Conservation (phyloP, 257 asterid genomes). For the Coffea canephora region DNA sequence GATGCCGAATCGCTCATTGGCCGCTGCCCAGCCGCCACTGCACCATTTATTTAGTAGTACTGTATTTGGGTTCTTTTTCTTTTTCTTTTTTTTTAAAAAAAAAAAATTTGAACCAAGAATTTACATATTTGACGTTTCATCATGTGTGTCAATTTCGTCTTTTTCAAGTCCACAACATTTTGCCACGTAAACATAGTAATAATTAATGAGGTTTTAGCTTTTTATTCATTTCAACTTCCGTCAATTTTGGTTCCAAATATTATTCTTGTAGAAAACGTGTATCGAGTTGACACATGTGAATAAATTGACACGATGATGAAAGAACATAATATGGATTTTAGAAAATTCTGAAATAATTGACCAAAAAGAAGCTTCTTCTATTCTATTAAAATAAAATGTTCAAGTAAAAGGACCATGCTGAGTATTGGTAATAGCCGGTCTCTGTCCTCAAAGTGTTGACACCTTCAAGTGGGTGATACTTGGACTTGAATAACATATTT, state of each 20-base stretch:
- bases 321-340: too few relatives aligned
- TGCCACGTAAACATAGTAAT: background rate
- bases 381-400: too few relatives aligned
- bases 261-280: background rate
- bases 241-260: background rate
- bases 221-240: background rate
- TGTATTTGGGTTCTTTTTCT: background rate
- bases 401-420: too few relatives aligned
- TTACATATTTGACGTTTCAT: background rate
- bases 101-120: background rate
- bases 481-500: too few relatives aligned
- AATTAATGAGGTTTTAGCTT: too few relatives aligned
- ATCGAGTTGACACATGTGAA: background rate
- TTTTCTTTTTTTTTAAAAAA: too few relatives aligned
- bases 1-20: background rate
- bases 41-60: background rate
- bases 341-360: too few relatives aligned
- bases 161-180: background rate
- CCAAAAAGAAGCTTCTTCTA: too few relatives aligned
- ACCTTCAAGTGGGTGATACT: too few relatives aligned
- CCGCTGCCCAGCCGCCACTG: background rate
- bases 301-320: background rate
- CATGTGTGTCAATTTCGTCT: background rate
- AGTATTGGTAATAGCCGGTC: too few relatives aligned
- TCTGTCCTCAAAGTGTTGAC: too few relatives aligned